A percentile compares a stretch with the other conserved stretches of the same genome.
Evolutionary conservation across 208 protist species (phyloP).

Genomic region (Phytomonas francai): DNA sequence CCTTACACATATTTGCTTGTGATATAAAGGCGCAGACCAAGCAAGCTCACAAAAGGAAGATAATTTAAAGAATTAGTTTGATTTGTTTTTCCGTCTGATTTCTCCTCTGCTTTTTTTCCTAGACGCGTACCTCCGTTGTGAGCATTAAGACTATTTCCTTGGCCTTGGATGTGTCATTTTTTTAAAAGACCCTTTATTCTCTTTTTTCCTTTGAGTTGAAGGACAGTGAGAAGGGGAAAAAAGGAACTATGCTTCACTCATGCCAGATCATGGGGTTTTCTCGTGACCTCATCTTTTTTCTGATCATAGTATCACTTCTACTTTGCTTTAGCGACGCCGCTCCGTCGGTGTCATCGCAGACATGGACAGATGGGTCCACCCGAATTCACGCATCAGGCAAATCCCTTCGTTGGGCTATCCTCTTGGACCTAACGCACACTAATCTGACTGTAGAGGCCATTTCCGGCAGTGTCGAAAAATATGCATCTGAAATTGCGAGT

Average conservation of each 20-base stretch:
- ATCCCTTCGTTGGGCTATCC: constrained; percentile 24
- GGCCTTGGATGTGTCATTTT: background rate
- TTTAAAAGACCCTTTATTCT: background rate
- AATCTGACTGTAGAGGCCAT: constrained; percentile 25
- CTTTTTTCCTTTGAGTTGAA: background rate
- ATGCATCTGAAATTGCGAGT: background rate
- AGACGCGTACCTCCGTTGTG: constrained; percentile 3
- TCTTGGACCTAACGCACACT: constrained; percentile 45
- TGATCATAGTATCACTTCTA: background rate
- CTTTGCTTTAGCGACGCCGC: background rate
- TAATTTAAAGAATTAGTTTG: background rate
- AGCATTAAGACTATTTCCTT: background rate
- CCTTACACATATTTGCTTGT: background rate
- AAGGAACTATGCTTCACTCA: background rate
- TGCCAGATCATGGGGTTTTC: background rate
- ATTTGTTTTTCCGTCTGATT: background rate
- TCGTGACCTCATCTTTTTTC: background rate
- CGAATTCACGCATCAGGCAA: background rate
- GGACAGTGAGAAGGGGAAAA: background rate
- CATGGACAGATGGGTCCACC: background rate
- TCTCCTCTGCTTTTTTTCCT: background rate
- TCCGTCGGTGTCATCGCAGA: background rate
- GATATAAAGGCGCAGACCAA: background rate
- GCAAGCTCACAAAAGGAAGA: background rate
- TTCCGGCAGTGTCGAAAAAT: background rate